These are phyloP conservation scores for Hydnomerulius pinastri DNA, from an alignment of 768 basidiomycete genomes.

Conservation along the genomic window DNA sequence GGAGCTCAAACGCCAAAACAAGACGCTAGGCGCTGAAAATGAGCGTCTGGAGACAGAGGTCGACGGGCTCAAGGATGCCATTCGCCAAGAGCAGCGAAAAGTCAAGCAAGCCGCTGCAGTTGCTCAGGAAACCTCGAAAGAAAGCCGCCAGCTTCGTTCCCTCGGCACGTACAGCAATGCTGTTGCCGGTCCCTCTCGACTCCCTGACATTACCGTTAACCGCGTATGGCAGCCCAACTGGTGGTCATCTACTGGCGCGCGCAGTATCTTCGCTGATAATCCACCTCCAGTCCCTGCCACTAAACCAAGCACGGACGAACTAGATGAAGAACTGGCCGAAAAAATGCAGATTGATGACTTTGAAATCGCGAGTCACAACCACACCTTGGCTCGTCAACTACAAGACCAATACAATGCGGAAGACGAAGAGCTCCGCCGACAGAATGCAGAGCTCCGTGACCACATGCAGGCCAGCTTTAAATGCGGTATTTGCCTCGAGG, in stretches of 20 bases:
- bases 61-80: slow-evolving; percentile 11
- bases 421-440: slow-evolving; percentile 36
- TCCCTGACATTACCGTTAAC: not conserved
- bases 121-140: not conserved
- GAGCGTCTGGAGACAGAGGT: slow-evolving; percentile 28
- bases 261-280: slow-evolving; percentile 20
- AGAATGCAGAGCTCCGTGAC: slow-evolving; percentile 33
- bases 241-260: not conserved
- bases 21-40: slow-evolving; percentile 24
- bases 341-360: slow-evolving; percentile 17
- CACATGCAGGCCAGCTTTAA: slow-evolving; percentile 41
- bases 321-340: slow-evolving; percentile 15
- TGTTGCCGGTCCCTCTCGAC: slow-evolving; percentile 25
- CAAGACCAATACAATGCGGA: slow-evolving; percentile 45
- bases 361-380: slow-evolving; percentile 11
- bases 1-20: slow-evolving; percentile 37
- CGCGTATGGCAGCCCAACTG: not conserved
- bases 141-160: not conserved
- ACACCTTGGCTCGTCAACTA: slow-evolving; percentile 26
- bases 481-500: slow-evolving; percentile 61
- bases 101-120: not conserved
- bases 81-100: slow-evolving; percentile 16
- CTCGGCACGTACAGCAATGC: slow-evolving; percentile 18
- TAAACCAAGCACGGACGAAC: slow-evolving; percentile 11
- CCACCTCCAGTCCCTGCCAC: slow-evolving; percentile 23